Conservation (phyloP, 2,329 filamentous ascomycete genomes). For the Colletotrichum eleusines region DNA sequence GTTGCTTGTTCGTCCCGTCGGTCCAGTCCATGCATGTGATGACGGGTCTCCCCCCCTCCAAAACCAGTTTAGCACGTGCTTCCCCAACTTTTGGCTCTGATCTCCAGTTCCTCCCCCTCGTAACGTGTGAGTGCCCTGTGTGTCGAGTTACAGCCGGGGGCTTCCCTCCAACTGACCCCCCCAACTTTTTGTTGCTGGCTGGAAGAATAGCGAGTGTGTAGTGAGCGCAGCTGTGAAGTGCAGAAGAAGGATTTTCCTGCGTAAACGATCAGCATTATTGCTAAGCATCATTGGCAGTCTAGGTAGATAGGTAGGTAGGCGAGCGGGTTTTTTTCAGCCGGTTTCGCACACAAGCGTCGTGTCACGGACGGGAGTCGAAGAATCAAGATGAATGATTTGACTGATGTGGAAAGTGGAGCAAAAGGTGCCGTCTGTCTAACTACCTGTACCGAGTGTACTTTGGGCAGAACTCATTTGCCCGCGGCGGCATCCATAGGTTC, state of each 20-base stretch:
- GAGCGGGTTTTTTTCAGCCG: background rate
- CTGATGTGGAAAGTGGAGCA: constrained; percentile 6
- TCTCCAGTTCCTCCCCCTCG: background rate
- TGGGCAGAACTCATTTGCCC: background rate
- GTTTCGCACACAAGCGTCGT: background rate
- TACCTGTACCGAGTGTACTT: background rate
- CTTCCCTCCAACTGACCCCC: constrained; percentile 7
- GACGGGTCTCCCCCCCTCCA: constrained; percentile 21
- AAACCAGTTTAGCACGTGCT: constrained; percentile 42
- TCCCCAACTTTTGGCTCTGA: constrained; percentile 33
- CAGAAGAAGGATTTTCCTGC: constrained; percentile 11
- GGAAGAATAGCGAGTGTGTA: background rate
- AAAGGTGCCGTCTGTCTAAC: constrained; percentile 30
- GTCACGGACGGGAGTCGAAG: background rate
- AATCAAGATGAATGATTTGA: background rate
- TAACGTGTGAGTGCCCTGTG: background rate
- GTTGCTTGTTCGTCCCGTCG: constrained; percentile 37
- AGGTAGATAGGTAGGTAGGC: background rate
- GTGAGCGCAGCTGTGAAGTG: background rate
- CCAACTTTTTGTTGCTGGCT: background rate
- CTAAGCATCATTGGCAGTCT: constrained; percentile 2
- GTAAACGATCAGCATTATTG: constrained; percentile 6
- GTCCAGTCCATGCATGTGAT: constrained; percentile 40
- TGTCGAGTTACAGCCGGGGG: background rate
- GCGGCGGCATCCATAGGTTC: background rate